A percentile compares a stretch with the other conserved stretches of the same genome.
These are phyloP conservation scores for Glaciozyma antarctica DNA, from an alignment of 768 basidiomycete genomes.

Conservation along the genomic window DNA sequence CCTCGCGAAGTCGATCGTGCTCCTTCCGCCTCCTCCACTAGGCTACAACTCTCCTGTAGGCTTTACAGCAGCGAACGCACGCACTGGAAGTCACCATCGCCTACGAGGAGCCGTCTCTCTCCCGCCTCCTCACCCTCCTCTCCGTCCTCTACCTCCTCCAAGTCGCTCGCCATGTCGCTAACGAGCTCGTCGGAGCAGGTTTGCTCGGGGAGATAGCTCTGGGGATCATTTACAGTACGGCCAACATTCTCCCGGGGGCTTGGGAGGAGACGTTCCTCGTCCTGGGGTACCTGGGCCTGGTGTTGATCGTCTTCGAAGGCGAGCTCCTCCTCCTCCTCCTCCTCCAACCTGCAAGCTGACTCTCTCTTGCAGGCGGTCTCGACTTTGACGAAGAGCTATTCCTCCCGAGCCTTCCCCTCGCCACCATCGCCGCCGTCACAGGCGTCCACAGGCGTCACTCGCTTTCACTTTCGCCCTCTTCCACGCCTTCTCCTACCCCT, in stretches of 20 bases:
- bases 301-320: constrained; percentile 51
- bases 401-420: constrained; percentile 46
- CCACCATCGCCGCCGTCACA: constrained; percentile 39
- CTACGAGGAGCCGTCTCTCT: constrained; percentile 40
- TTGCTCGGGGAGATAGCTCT: constrained; percentile 50
- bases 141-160: constrained; percentile 53
- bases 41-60: no score
- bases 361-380: constrained; percentile 47
- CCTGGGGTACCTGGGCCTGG: constrained; percentile 45
- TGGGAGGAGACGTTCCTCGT: constrained; percentile 47
- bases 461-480: constrained; percentile 46
- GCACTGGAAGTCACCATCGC: not conserved
- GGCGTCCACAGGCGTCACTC: constrained; percentile 46
- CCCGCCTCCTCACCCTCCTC: constrained; percentile 45
- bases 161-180: constrained; percentile 44
- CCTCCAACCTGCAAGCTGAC: not conserved
- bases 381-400: constrained; percentile 47
- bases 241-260: constrained; percentile 42
- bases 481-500: constrained; percentile 4
- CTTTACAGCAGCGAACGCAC: not conserved
- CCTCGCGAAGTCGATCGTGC: no score
- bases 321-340: not conserved
- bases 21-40: no score
- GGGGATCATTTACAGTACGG: constrained; percentile 54
- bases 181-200: constrained; percentile 44